Evolutionary conservation across 2,329 filamentous ascomycete species (phyloP).

Genomic region (Exophiala mesophila): DNA sequence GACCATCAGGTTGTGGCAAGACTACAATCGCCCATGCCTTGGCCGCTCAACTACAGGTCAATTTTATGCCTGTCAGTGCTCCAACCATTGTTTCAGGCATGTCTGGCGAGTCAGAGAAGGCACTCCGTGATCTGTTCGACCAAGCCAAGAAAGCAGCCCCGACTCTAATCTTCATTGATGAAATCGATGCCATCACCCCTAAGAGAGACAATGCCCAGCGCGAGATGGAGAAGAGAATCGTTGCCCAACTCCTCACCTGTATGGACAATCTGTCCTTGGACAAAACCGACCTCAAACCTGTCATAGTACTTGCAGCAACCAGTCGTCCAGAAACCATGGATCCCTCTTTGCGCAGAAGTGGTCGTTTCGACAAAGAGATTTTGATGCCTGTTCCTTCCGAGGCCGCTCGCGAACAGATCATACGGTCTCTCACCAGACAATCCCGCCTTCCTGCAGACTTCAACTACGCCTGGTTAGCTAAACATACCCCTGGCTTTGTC

Average conservation of each 20-base stretch:
- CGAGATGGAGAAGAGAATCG: conserved; percentile 85
- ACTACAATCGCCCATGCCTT: conserved; percentile 78
- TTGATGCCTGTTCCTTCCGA: conserved; percentile 85
- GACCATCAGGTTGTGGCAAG: conserved; percentile 80
- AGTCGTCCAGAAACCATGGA: conserved; percentile 84
- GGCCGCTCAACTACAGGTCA: conserved; percentile 68
- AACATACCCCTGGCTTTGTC: conserved; percentile 85
- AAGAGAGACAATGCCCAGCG: conserved; percentile 78
- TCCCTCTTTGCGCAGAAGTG: conserved; percentile 66
- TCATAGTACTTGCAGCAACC: conserved; percentile 87
- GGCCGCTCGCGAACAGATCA: conserved; percentile 68
- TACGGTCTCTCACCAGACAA: conserved; percentile 66
- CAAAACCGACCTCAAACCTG: conserved; percentile 67
- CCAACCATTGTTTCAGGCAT: conserved; percentile 79
- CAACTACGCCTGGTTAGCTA: conserved; percentile 69
- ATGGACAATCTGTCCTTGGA: conserved; percentile 77
- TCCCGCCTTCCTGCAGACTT: conserved; percentile 63
- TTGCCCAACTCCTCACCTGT: conserved; percentile 75
- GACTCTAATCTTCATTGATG: conserved; percentile 85
- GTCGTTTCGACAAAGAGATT: conserved; percentile 76
- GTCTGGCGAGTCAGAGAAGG: conserved; percentile 85
- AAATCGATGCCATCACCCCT: conserved; percentile 85
- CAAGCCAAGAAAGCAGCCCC: conserved; percentile 81
- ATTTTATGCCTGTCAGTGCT: conserved; percentile 76
- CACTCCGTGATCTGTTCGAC: conserved; percentile 78